These are phyloP conservation scores for Euphorbia neoarborescens DNA, from an alignment of 441 rosid genomes.

Conservation along the genomic window DNA sequence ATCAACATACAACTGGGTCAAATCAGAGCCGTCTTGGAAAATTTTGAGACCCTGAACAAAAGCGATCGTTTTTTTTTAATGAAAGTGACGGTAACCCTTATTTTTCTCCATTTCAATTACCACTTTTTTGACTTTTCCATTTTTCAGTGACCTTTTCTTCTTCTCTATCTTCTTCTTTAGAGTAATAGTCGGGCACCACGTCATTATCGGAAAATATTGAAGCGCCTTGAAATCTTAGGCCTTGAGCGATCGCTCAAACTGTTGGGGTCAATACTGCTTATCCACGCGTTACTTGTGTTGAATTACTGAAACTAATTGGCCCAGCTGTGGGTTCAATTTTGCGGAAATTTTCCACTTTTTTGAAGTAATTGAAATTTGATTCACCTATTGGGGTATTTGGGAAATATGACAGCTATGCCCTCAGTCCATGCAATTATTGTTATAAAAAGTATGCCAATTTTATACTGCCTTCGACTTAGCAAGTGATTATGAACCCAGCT, in stretches of 20 bases:
- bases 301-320: slow-evolving; percentile 49
- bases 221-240: too few relatives aligned
- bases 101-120: too few relatives aligned
- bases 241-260: too few relatives aligned
- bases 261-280: slow-evolving; percentile 54
- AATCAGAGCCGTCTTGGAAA: too few relatives aligned
- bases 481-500: slow-evolving; percentile 53
- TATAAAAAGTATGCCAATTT: slow-evolving; percentile 58
- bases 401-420: slow-evolving; percentile 49
- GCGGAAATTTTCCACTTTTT: slow-evolving; percentile 56
- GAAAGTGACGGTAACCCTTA: too few relatives aligned
- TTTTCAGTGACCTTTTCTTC: too few relatives aligned
- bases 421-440: slow-evolving; percentile 74
- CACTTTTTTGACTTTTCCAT: too few relatives aligned
- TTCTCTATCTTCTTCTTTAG: too few relatives aligned
- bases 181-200: too few relatives aligned
- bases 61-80: too few relatives aligned
- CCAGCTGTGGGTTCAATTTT: slow-evolving; percentile 63
- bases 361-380: slow-evolving; percentile 52
- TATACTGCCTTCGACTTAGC: slow-evolving; percentile 72
- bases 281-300: slow-evolving; percentile 51
- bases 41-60: too few relatives aligned
- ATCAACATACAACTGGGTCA: slow-evolving; percentile 58
- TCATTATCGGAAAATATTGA: too few relatives aligned
- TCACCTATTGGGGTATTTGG: slow-evolving; percentile 53